Percentiles rank a stretch among this genome's conserved stretches.
These are phyloP conservation scores for Apium graveolens DNA, from an alignment of 129 eudicot species.

Conservation along the genomic window DNA sequence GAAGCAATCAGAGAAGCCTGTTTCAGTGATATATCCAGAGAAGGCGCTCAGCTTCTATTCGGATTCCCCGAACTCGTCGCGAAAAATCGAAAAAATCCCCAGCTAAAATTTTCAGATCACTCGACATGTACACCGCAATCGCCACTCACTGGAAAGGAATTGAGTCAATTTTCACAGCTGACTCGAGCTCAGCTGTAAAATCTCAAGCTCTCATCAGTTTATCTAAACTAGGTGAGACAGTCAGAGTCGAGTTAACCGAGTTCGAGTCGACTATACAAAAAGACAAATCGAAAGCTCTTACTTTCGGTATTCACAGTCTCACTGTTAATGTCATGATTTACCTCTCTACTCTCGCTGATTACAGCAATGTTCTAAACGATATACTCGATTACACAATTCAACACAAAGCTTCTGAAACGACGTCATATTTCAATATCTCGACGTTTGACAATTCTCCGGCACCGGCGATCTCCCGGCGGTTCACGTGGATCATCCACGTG, in stretches of 20 bases:
- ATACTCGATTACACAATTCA: slow-evolving; percentile 29
- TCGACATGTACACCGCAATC: slow-evolving; percentile 44
- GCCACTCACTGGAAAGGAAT: slow-evolving; percentile 33
- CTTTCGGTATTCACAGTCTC: slow-evolving; percentile 29
- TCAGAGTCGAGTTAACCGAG: slow-evolving; percentile 18
- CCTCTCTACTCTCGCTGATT: slow-evolving; percentile 34
- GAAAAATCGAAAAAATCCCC: slow-evolving; percentile 35
- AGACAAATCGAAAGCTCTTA: slow-evolving; percentile 18
- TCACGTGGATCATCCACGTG: slow-evolving; percentile 55
- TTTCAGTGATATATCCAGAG: slow-evolving; percentile 39
- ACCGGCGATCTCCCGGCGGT: slow-evolving; percentile 30
- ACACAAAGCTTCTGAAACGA: slow-evolving; percentile 14
- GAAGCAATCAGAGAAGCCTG: slow-evolving; percentile 36
- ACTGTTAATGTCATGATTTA: slow-evolving; percentile 32
- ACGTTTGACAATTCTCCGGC: slow-evolving; percentile 29
- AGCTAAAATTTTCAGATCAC: slow-evolving; percentile 36
- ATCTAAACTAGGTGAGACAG: slow-evolving; percentile 27
- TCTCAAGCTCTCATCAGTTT: slow-evolving; percentile 28
- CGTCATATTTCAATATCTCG: slow-evolving; percentile 20
- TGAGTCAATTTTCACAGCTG: slow-evolving; percentile 38
- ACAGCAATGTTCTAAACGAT: slow-evolving; percentile 29
- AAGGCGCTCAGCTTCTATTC: slow-evolving; percentile 37
- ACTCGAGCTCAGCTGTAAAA: slow-evolving; percentile 20
- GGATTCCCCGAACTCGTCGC: slow-evolving; percentile 37
- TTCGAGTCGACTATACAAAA: slow-evolving; percentile 31